Evolutionary conservation across 2,329 filamentous ascomycete species (phyloP), one percentile per base, ranked within the genome.

Genomic region (Aureobasidium leucospermi): DNA sequence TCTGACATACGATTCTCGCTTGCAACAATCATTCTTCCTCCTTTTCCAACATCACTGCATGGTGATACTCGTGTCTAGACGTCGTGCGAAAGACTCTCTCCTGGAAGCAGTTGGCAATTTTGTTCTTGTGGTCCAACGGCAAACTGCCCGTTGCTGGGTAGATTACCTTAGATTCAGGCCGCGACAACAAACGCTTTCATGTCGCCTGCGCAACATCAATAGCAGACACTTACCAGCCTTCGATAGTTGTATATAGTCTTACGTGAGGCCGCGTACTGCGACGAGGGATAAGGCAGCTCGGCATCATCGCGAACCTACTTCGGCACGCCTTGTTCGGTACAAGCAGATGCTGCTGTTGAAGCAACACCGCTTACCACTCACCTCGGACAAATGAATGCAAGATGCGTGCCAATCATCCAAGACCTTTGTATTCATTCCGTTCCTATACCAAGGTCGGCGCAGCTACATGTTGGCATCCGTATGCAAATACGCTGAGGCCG

Each of bases 81-180:
- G 16, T 43, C 38, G 39, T 10, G 31, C 38, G 16, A 41, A 29
- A 11, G 13, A 11, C 11, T 34, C 32, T 48, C 52, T 56, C 41
- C 52, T 56, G 52, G 52, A 55, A 46, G 52, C 52, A 23, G 52
- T 46, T 56, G 41, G 52, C 41, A 56, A 56, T 56, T 38, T 36
- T 56, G 31, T 45, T 16, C 19, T 6, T 43, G 29, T 28, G 38
- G 39, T 31, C 19, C 29, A 56, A 56, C 52, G 52, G 36, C 19
- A 10, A 38, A 46, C 52, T 36, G 52, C 52, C 52, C 52, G 52
- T 56, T 56, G 52, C 41, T 46, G n/a, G 15, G 38, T 43, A 55
- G 51, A 55, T 55, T 55, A 23, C 23, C 23, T 23, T 23, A 43
- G 23, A 56, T 36, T 13, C 41, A 45, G 31, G 31, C 32, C 39